These are phyloP conservation scores for Nicotiana paniculata DNA, from an alignment of 257 asterid genomes.

Conservation along the genomic window DNA sequence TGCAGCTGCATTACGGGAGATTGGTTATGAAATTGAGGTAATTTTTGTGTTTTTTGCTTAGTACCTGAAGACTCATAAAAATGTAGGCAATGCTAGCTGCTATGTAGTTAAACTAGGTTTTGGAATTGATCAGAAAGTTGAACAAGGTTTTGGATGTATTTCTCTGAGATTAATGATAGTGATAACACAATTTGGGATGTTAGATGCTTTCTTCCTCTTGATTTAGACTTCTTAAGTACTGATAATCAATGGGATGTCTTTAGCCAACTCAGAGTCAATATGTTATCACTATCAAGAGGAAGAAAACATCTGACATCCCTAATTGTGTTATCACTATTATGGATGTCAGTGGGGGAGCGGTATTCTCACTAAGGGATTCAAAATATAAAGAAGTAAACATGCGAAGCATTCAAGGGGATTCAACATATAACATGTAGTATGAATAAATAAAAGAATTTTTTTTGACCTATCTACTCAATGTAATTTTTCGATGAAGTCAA, in stretches of 20 bases:
- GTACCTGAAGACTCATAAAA: neutral
- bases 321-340: neutral
- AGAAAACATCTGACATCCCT: neutral
- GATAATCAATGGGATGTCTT: neutral
- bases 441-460: too few species aligned
- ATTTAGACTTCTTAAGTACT: neutral
- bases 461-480: too few species aligned
- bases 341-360: too few species aligned
- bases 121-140: neutral
- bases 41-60: neutral
- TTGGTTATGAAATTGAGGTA: conserved; percentile 94
- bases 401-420: too few species aligned
- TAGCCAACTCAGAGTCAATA: neutral
- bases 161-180: neutral
- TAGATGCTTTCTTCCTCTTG: neutral
- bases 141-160: neutral
- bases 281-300: neutral
- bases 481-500: too few species aligned
- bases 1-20: conserved; percentile 58
- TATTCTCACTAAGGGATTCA: too few species aligned
- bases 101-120: neutral
- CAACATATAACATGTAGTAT: too few species aligned
- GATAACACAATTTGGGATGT: neutral
- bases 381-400: too few species aligned
- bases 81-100: neutral